These are phyloP conservation scores for Mucor lusitanicus DNA, from an alignment of 371 early-diverging fungal genomes.

Conservation along the genomic window DNA sequence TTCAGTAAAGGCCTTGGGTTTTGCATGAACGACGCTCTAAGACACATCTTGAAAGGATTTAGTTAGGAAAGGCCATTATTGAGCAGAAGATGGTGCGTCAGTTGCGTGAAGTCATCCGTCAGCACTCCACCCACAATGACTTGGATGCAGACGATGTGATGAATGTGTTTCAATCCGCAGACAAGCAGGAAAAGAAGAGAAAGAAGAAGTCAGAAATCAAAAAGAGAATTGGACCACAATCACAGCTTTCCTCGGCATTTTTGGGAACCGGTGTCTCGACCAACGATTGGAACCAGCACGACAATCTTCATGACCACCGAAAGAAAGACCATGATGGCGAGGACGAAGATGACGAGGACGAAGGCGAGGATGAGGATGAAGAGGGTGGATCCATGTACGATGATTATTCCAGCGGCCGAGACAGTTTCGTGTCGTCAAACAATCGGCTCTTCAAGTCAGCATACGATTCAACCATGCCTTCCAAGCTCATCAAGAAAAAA, in stretches of 20 bases:
- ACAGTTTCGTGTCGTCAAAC: not conserved
- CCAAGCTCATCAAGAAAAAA: not conserved
- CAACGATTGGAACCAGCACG: slow-evolving; percentile 4
- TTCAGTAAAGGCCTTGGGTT: not conserved
- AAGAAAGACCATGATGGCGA: slow-evolving; percentile 10
- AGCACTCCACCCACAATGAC: slow-evolving; percentile 57
- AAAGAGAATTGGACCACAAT: slow-evolving; percentile 14
- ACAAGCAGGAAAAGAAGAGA: not conserved
- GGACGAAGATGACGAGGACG: slow-evolving; percentile 2
- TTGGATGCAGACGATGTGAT: slow-evolving; percentile 27
- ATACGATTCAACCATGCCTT: not conserved
- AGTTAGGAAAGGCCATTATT: slow-evolving; percentile 63
- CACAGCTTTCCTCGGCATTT: slow-evolving; percentile 28
- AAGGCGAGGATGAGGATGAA: not conserved
- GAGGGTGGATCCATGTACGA: not conserved
- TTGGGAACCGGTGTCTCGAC: slow-evolving; percentile 26
- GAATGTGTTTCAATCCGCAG: not conserved
- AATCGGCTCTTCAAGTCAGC: not conserved
- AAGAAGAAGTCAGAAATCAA: not conserved
- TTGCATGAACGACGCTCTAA: not conserved
- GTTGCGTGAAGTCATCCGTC: slow-evolving; percentile 70
- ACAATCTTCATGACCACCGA: slow-evolving; percentile 6
- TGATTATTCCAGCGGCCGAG: not conserved
- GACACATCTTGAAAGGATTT: not conserved
- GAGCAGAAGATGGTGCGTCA: slow-evolving; percentile 76